Base-by-base conservation (phyloP, 225 moss, liverwort and hornwort genomes). In the Straminergon stramineum region DNA sequence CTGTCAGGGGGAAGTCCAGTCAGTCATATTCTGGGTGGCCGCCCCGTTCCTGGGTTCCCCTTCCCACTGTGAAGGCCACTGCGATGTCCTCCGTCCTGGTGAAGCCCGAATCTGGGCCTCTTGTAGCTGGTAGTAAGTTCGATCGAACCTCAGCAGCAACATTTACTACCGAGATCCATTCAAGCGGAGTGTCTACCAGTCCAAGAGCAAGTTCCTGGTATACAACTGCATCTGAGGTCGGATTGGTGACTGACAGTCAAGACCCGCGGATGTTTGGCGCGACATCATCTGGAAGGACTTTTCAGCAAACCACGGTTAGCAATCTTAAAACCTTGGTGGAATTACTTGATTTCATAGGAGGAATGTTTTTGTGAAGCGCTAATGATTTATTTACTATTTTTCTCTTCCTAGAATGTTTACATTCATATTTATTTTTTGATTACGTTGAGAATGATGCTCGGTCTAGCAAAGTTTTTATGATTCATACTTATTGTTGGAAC, bases 11-110 rank as follows among this genome's bases (percentile, higher is more conserved):
- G 17, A 92, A 90, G 77, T 51, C 87, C 41, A 77, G 68, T 77
- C 91, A 90, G 75, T 78, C 91, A 34, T 95, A 93, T 85, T 93
- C 91, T 68, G 95, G 95, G 57, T 95, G 95, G 95, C 95, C 95
- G 45, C 95, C 95, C 14, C 95, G 93, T 41, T 91, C 95, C 20
- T 95, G 95, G 95, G 71, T 92, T 66, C 95, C 95, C 11, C 90
- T 95, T 67, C 93, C 95, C 67, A 91, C 92, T 35, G 90, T 95
- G 21, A 92, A 90, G 39, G 92, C 95, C 9, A 92, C 93, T 35
- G 93, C 95, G 28, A 84, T 90, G 92, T 86, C 92, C 75, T 95
- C 95, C 39, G 58, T 95, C 67, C 65, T 88, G 35, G 91, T 92
- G 71, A 90, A 86, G 62, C 70, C 90, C 39, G 87, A 85, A 37